These are phyloP conservation scores for Linanthus parryae DNA, from an alignment of 148 eudicot species.

Conservation along the genomic window DNA sequence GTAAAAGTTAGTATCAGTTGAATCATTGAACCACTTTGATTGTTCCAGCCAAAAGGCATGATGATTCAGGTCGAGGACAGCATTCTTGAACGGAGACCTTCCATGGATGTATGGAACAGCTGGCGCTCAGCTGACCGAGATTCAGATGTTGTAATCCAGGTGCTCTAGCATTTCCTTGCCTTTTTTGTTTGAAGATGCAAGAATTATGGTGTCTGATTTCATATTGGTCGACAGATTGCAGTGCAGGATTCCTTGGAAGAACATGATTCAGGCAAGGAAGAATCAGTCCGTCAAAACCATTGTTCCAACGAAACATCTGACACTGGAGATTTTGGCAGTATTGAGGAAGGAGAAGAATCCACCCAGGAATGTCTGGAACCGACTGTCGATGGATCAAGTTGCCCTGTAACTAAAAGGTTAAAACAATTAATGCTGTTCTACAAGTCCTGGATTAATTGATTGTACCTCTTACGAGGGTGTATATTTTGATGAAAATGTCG, in stretches of 20 bases:
- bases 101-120: slow-evolving; percentile 15
- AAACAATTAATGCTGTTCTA: no score
- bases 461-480: no score
- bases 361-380: slow-evolving; percentile 9
- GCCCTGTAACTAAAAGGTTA: slow-evolving; percentile 15
- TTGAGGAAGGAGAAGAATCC: slow-evolving; percentile 21
- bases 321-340: slow-evolving; percentile 12
- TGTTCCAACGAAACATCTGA: slow-evolving; percentile 14
- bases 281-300: neutral
- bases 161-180: slow-evolving; percentile 4
- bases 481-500: no score
- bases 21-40: neutral
- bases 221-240: slow-evolving; percentile 16
- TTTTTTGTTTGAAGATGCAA: no score
- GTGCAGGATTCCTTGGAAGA: slow-evolving; percentile 19
- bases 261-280: slow-evolving; percentile 10
- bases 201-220: slow-evolving; percentile 10
- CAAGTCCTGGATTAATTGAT: no score
- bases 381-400: slow-evolving; percentile 4
- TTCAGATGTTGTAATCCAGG: slow-evolving; percentile 30
- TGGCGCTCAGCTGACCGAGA: slow-evolving; percentile 17
- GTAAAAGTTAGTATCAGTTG: neutral
- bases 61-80: slow-evolving; percentile 22
- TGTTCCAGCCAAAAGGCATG: slow-evolving; percentile 20
- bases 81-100: slow-evolving; percentile 21